Evolutionary conservation across 805 yeast species (phyloP), one percentile per base, ranked within the genome.

Genomic region (Maudiozyma serrabonitensis): DNA sequence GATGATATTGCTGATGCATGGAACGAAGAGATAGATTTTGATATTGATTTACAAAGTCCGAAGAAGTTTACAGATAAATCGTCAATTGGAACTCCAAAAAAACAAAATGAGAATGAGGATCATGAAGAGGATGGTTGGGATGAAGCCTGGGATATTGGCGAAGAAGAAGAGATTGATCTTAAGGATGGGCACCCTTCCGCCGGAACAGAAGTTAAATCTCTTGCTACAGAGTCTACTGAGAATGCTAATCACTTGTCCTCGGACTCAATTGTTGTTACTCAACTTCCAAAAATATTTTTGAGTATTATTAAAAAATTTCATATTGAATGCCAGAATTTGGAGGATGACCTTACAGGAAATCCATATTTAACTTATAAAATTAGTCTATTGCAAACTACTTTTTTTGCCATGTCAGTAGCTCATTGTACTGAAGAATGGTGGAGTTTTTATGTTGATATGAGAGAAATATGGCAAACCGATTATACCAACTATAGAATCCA

Each of bases 311-410:
- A 45, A 2, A 32, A 55, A 7, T 60, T 63, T 32, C 48, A 55
- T n/a, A 25, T 34, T 6, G 46, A 43, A 2, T 56, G 59, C 43
- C 45, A 56, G 6, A 45, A 52, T n/a, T 47, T 57, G 13, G 56
- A 50, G n/a, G 43, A 44, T 12, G 37, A 46, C 7, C 50, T 51
- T 12, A 43, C 55, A 8, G 54, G 55, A 32, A 40, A 55, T 9
- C 48, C 55, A 15, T 56, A 54, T 40, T 54, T 45, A 23, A 53
- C 51, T 9, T 59, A 63, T 49, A 66, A 64, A 50, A 50, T 54
- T 4, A 63, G 60, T 43, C 47, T 64, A 6, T 47, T 66, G 28
- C 66, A 63, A 43, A 62, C 68, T 1, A 41, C 60, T 3, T 58
- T 59, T 37, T 53, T 63, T 50, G 64, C 63, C 1, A 52, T 62